Evolutionary conservation across 2,329 filamentous ascomycete genomes (phyloP), one percentile per base, ranked within the genome.

Genomic region (Sarocladium oryzae): DNA sequence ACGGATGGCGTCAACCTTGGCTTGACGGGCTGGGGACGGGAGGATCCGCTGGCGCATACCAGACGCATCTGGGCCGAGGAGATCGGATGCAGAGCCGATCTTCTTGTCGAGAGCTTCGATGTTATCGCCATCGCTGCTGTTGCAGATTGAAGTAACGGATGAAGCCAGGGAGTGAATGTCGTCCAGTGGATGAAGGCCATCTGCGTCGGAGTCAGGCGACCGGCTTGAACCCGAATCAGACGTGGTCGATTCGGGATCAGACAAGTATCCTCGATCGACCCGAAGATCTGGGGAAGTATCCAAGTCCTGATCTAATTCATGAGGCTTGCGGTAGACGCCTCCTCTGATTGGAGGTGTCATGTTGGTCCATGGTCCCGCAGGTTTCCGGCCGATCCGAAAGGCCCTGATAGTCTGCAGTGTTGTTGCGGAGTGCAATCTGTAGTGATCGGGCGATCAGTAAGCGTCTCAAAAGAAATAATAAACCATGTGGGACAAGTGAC

Each of bases 291-390:
- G 46, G 33, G 30, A 49, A 49, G 46, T 32, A 16, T 49, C 45
- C 43, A 32, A 32, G 7, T 24, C 40, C 20, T 54, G 45, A 16
- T 49, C 45, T 48, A 32, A 32, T 10, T 24, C 40, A 18, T 54
- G 45, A 37, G 57, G 57, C 28, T 58, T 56, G 55, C 60, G 62
- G 58, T 63, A 73, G 60, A 74, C 60, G 40, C 73, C 73, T 36
- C 75, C 72, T 60, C 76, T 72, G 54, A 84, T 82, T 56, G 81
- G 81, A 51, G 81, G 81, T 56, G 74, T 76, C 57, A 76, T 69
- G 66, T 81, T 82, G 54, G 67, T 65, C 81, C 81, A 85, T 33
- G 73, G 73, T 55, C 75, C 72, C 51, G 66, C 60, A 43, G 77
- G 69, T 60, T 73, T 75, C 59, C 73, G 75, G 57, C 80, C 81